Evolutionary conservation across 2,329 filamentous ascomycete genomes (phyloP), one percentile per base, ranked within the genome.

Genomic region (Diaporthe sp.): DNA sequence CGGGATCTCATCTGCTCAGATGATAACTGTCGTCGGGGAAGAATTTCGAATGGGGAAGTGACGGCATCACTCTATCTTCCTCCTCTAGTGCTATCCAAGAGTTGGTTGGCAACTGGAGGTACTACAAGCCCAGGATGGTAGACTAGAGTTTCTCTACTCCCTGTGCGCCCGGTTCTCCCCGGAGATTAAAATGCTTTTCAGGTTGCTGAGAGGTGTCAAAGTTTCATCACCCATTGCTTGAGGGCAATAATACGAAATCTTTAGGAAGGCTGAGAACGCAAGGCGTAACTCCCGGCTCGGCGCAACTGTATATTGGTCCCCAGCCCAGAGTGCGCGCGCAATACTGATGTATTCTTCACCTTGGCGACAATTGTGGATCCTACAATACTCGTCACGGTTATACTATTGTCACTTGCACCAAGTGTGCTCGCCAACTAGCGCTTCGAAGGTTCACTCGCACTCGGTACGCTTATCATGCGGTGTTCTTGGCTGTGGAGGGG

Each of bases 141-240:
- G 2, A 17, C 13, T 37, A 9, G 20, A 22, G 31, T 47, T 25
- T 7, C 22, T 53, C 47, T 68, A 53, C 31, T 53, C 15, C 31
- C 42, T 42, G 31, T 9, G 28, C 17, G 47, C 8, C 22, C 65
- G 65, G n/a, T 12, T 70, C 34, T 42, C 13, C 22, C 49, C 34
- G 65, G 65, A 70, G n/a, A 55, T 42, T 22, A 55, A 53, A 55
- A 51, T 68, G 49, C 34, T 55, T 70, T 42, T 53, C 15, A 12
- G 15, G 34, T n/a, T 4, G 65, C 49, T 55, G n/a, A 70, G 65
- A 70, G 34, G n/a, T 55, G 34, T 70, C 65, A 55, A 55, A 55
- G 65, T 55, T 55, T 70, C 49, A 70, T 42, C n/a, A n/a, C n/a
- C 28, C 63, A 51, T 37, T 39, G 47, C 49, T 42, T 55, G 65